Evolutionary conservation across 2,329 filamentous ascomycete genomes (phyloP), one percentile per base, ranked within the genome.

Genomic region (Phyllachora maydis): DNA sequence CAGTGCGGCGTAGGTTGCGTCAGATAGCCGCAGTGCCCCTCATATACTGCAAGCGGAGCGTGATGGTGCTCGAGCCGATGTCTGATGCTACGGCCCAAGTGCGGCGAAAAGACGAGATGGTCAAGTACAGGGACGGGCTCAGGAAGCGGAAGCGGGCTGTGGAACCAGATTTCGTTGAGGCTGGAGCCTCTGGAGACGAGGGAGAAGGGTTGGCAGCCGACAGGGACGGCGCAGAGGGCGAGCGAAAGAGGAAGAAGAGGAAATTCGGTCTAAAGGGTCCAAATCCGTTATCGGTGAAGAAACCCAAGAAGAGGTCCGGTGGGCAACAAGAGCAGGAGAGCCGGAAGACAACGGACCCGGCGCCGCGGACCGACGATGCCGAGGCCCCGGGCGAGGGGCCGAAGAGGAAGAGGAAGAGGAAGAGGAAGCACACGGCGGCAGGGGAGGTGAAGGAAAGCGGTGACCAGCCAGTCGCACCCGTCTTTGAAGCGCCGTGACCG

Each of bases 1-100:
- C n/a, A n/a, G n/a, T n/a, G n/a, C 20, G 20, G 11, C 20, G 20
- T 11, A 5, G 11, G 11, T 14, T 85, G 50, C 59, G 76, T 23
- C 49, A 47, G n/a, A 58, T 83, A 11, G 59, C 65, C 13, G 77
- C 75, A 11, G 72, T 79, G 23, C 78, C 78, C 11, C 44, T 85
- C 30, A 64, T 88, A 22, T 85, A 85, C 42, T 74, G 85, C 33
- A 69, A 70, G 32, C 58, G 75, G 26, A 77, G 71, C 30, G 76
- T 90, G 25, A 77, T 85, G 65, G 69, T 75, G 26, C 58, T 77
- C 54, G 69, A 71, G 41, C 59, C 43, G 18, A 42, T 88, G 73
- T 70, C 74, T 11, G 60, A 56, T 18, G 59, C 60, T 25, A 76
- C 70, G 10, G 61, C 60, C 18, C 56, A 64, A 28, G 57, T 66